Percentiles rank a stretch among this genome's conserved stretches.
Evolutionary conservation across 495 filamentous ascomycete genomes (phyloP).

Genomic region (Choiromyces venosus): DNA sequence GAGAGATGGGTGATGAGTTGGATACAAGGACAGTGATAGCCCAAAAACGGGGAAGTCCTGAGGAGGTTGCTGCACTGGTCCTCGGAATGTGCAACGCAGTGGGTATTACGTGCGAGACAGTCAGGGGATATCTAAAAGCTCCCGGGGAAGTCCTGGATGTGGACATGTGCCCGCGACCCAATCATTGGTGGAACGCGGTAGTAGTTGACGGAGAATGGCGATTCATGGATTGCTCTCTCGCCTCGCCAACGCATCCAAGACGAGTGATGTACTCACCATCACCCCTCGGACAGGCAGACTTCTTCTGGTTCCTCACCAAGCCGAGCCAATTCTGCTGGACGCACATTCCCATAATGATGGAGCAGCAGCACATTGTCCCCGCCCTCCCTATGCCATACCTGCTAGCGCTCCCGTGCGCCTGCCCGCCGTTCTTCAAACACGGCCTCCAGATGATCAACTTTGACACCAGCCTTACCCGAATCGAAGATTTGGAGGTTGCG

Average conservation of each 20-base stretch:
- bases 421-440: slow-evolving; percentile 83
- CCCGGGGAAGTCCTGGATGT: slow-evolving; percentile 80
- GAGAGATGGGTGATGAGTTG: slow-evolving; percentile 66
- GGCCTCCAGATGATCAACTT: slow-evolving; percentile 72
- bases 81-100: slow-evolving; percentile 90
- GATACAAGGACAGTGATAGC: slow-evolving; percentile 80
- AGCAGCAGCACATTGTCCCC: slow-evolving; percentile 89
- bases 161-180: slow-evolving; percentile 68
- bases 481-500: slow-evolving; percentile 87
- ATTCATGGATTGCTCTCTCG: slow-evolving; percentile 90
- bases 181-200: slow-evolving; percentile 99
- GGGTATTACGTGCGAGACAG: slow-evolving; percentile 75
- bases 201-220: slow-evolving; percentile 92
- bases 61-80: slow-evolving; percentile 85
- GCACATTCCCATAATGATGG: slow-evolving; percentile 75
- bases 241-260: slow-evolving; percentile 80
- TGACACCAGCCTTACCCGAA: slow-evolving; percentile 76
- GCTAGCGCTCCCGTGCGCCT: slow-evolving; percentile 74
- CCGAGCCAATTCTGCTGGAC: slow-evolving; percentile 90
- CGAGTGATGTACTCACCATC: slow-evolving; percentile 69
- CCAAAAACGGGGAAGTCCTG: slow-evolving; percentile 73
- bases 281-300: slow-evolving; percentile 64
- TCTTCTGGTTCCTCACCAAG: slow-evolving; percentile 83
- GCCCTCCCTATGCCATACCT: slow-evolving; percentile 76
- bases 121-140: slow-evolving; percentile 81